Base-by-base conservation (phyloP, 2,329 filamentous ascomycete species). In the Colletotrichum noveboracense region DNA sequence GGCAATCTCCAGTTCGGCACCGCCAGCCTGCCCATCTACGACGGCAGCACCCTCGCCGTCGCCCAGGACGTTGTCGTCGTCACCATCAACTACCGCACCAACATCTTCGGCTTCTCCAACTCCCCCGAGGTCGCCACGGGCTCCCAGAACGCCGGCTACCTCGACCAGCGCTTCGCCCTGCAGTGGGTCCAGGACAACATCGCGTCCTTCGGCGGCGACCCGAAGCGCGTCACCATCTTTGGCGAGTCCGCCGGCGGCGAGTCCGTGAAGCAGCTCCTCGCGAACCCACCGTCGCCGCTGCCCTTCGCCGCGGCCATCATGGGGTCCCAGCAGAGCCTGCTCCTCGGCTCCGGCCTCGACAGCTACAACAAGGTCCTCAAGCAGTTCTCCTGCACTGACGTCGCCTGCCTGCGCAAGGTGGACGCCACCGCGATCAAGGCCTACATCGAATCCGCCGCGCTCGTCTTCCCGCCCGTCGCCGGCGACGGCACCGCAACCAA, bases 111-210 rank as follows among this genome's bases (percentile, higher is more conserved):
- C 9, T 77, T 77, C 28, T 69, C 75, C 43, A 77, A 77, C 64
- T 77, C 75, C 2, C 75, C 75, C 7, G 72, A 77, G 18, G 30
- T 75, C 16, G 7, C 56, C 16, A 58, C 48, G 10, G 74, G 74
- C 16, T 69, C 66, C 6, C 62, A 62, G 92, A 92, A 76, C 80
- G 91, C 12, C 89, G 81, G 91, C 4, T 83, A 91, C 10, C 83
- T 89, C 1, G 92, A 93, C 76, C 91, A 93, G 78, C 84, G 90
- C 24, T 81, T 91, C 1, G 91, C 87, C 0, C 81, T 93, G 18
- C 78, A 92, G 74, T 93, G 91, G 92, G 86, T 92, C 0, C 88
- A 89, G 18, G 88, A 91, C 75, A 92, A 93, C 76, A 92, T 93
- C 66, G 87, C 83, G 1, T 85, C 87, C 1, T 94, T 94, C 79